A percentile compares a stretch with the other conserved stretches of the same genome.
Conservation (phyloP, 768 basidiomycete genomes). For the Lyophyllum atratum region DNA sequence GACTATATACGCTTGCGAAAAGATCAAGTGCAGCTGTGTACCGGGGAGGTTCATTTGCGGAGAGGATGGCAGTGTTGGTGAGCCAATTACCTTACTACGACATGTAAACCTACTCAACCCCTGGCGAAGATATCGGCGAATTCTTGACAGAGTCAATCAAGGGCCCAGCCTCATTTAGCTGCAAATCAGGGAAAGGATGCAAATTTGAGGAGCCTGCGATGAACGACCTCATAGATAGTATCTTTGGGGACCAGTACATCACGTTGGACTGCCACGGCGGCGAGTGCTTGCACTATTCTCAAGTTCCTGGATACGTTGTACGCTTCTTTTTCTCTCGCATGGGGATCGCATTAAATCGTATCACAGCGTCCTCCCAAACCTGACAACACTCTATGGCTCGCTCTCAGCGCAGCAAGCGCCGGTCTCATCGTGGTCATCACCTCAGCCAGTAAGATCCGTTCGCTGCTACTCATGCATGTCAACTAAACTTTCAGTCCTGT, state of each 20-base stretch:
- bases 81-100: slow-evolving; percentile 27
- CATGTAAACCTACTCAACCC: not conserved
- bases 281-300: slow-evolving; percentile 91
- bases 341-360: too few relatives aligned
- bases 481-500: slow-evolving; percentile 52
- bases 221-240: slow-evolving; percentile 91
- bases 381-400: slow-evolving; percentile 80
- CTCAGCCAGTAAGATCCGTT: slow-evolving; percentile 50
- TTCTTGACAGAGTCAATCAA: slow-evolving; percentile 88
- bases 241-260: slow-evolving; percentile 93
- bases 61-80: slow-evolving; percentile 90
- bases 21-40: slow-evolving; percentile 90
- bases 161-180: slow-evolving; percentile 88
- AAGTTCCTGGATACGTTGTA: slow-evolving; percentile 96
- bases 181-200: slow-evolving; percentile 71
- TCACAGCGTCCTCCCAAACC: slow-evolving; percentile 84
- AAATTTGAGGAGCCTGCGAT: slow-evolving; percentile 95
- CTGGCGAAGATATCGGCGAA: slow-evolving; percentile 80
- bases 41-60: slow-evolving; percentile 94
- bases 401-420: slow-evolving; percentile 80
- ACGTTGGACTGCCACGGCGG: slow-evolving; percentile 85
- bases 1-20: slow-evolving; percentile 79
- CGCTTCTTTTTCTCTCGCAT: too few relatives aligned
- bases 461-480: not conserved
- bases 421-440: slow-evolving; percentile 72